Evolutionary conservation across 2,329 filamentous ascomycete genomes (phyloP).

Genomic region (Tolypocladium amazonense): DNA sequence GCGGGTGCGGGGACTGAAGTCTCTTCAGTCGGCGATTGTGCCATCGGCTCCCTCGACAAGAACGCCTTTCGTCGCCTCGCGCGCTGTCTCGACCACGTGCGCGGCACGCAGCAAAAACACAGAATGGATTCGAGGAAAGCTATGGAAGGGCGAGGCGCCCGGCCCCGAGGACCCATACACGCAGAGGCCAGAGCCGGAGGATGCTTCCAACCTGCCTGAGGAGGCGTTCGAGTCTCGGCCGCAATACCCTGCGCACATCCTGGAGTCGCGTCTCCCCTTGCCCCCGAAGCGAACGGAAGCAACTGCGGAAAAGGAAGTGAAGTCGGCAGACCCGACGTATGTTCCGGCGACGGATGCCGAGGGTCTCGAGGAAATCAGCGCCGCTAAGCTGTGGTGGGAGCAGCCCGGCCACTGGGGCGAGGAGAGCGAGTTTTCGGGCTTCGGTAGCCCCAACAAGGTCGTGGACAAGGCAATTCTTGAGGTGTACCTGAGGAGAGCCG

Average conservation of each 20-base stretch:
- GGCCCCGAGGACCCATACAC: conserved; percentile 28
- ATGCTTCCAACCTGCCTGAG: conserved; percentile 17
- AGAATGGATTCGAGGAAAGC: conserved; percentile 26
- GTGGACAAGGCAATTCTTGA: conserved; percentile 34
- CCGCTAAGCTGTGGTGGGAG: conserved; percentile 43
- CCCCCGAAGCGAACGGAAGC: conserved; percentile 23
- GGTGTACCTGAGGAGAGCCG: conserved; percentile 36
- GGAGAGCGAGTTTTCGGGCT: conserved; percentile 33
- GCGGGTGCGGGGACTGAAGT: conserved; percentile 22
- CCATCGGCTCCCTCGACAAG: conserved; percentile 12
- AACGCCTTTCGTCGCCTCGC: conserved; percentile 14
- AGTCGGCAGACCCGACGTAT: conserved; percentile 27
- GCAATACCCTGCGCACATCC: conserved; percentile 12
- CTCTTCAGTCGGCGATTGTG: conserved; percentile 15
- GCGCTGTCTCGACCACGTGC: conserved; percentile 23
- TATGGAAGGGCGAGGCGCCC: conserved; percentile 28
- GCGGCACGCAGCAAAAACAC: conserved; percentile 20
- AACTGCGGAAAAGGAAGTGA: conserved; percentile 18
- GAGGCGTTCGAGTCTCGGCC: conserved; percentile 15
- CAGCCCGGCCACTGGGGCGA: conserved; percentile 38
- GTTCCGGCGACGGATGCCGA: conserved; percentile 33
- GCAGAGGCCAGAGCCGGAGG: conserved; percentile 17
- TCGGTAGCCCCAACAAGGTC: conserved; percentile 28
- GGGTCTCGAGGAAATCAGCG: conserved; percentile 36
- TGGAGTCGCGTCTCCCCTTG: conserved; percentile 19